phyloP scores from a whole-genome alignment of 208 protist species.

The Zelonia costaricensis region DNA sequence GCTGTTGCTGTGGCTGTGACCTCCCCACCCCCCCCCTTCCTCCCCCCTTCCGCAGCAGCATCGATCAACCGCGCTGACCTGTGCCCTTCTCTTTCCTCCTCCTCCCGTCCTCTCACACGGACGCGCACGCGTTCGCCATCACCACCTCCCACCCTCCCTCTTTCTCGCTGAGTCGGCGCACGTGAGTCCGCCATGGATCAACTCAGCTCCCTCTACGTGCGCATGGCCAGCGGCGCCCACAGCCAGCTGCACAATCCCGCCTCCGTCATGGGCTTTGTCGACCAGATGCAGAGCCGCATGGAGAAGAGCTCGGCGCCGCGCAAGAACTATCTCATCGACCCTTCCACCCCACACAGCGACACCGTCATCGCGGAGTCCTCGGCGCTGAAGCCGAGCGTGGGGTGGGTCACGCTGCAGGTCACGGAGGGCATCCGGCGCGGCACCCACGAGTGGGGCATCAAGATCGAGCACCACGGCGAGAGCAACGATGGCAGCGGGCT shows the following conservation, averaged over 20 bases:
- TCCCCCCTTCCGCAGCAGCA: not conserved
- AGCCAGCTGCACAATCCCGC: conserved; percentile 69
- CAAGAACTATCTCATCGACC: conserved; percentile 89
- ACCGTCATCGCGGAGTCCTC: conserved; percentile 87
- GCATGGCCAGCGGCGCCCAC: conserved; percentile 66
- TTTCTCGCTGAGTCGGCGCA: too few species aligned
- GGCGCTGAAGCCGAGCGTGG: conserved; percentile 89
- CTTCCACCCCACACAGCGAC: conserved; percentile 88
- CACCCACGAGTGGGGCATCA: conserved; percentile 92
- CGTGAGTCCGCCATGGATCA: conserved; percentile 69
- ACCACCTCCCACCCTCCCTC: not conserved
- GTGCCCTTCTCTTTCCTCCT: conserved; percentile 5
- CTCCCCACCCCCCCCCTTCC: too few species aligned
- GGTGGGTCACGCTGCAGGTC: conserved; percentile 92
- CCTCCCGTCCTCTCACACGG: not conserved
- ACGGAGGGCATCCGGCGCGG: conserved; percentile 87
- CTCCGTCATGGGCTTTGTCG: conserved; percentile 71
- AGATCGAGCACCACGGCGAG: conserved; percentile 91
- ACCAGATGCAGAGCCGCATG: conserved; percentile 67
- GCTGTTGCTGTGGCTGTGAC: too few species aligned
- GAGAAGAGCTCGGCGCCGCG: conserved; percentile 69
- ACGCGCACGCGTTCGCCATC: not conserved
- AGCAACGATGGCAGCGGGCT: conserved; percentile 91
- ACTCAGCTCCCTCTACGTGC: conserved; percentile 73
- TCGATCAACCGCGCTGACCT: not conserved